Percentiles rank a stretch among this genome's conserved stretches.
phyloP scores from a whole-genome alignment of 2,329 filamentous ascomycete species.

The Madurella fahalii region DNA sequence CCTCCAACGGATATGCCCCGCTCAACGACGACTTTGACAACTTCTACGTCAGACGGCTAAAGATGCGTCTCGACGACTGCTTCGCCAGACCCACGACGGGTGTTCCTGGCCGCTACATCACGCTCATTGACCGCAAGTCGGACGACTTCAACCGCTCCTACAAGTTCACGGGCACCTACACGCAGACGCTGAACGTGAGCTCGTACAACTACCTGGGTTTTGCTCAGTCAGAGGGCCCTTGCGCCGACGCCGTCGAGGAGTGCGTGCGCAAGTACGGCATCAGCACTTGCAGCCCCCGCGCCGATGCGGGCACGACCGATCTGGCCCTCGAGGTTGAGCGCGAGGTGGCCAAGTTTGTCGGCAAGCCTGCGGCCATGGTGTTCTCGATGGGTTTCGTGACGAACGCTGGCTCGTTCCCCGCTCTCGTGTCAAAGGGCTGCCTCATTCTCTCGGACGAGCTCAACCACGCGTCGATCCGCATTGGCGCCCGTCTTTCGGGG shows the following conservation, averaged over 20 bases:
- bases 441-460: constrained; percentile 95
- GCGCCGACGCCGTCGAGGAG: constrained; percentile 88
- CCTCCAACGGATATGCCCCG: constrained; percentile 85
- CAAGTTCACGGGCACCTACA: constrained; percentile 81
- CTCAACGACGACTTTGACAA: constrained; percentile 98
- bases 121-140: constrained; percentile 83
- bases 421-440: constrained; percentile 86
- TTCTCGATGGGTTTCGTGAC: constrained; percentile 99
- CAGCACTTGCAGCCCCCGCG: constrained; percentile 73
- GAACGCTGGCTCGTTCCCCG: constrained; percentile 88
- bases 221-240: constrained; percentile 94
- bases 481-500: constrained; percentile 87
- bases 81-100: constrained; percentile 90
- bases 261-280: constrained; percentile 81
- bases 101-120: constrained; percentile 91
- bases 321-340: constrained; percentile 85
- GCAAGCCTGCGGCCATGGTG: constrained; percentile 90
- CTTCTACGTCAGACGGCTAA: constrained; percentile 90
- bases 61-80: constrained; percentile 93
- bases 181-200: constrained; percentile 96
- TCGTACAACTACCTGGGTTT: constrained; percentile 99
- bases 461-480: constrained; percentile 96
- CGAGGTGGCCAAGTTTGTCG: constrained; percentile 84
- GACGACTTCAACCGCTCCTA: constrained; percentile 91
- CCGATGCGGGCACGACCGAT: constrained; percentile 82